Percentiles rank a stretch among this genome's conserved stretches.
Conservation (phyloP, 2,329 filamentous ascomycete genomes). For the Conoideocrella luteorostrata region DNA sequence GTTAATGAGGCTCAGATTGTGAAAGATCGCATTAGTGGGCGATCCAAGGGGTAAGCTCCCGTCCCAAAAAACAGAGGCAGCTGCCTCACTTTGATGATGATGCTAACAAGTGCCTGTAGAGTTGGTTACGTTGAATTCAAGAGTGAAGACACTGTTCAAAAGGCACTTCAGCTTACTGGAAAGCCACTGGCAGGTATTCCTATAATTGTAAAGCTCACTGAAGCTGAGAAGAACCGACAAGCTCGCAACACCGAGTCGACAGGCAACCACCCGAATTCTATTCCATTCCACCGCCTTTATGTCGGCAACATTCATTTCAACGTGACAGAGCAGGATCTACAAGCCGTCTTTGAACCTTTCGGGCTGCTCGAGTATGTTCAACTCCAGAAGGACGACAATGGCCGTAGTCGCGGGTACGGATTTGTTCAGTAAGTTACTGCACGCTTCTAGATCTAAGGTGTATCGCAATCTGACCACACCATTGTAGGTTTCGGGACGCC, state of each 20-base stretch:
- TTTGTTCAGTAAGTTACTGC: constrained; percentile 82
- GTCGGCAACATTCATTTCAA: constrained; percentile 99
- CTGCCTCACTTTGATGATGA: background rate
- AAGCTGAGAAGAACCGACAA: constrained; percentile 98
- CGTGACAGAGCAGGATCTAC: constrained; percentile 91
- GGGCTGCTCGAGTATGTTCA: constrained; percentile 97
- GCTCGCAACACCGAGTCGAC: constrained; percentile 72
- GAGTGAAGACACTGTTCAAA: constrained; percentile 84
- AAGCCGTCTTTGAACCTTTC: constrained; percentile 96
- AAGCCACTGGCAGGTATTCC: constrained; percentile 98
- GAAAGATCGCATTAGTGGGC: constrained; percentile 91
- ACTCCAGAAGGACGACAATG: constrained; percentile 90
- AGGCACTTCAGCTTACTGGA: constrained; percentile 95
- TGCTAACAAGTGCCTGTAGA: constrained; percentile 42
- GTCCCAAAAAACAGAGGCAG: background rate
- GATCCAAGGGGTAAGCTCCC: constrained; percentile 85
- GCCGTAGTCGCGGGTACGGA: constrained; percentile 88
- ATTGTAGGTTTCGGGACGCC: constrained; percentile 74
- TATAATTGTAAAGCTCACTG: constrained; percentile 95
- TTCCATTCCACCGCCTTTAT: constrained; percentile 96
- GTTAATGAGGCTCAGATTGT: constrained; percentile 98
- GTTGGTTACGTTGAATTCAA: constrained; percentile 99
- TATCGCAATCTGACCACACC: background rate
- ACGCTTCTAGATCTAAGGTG: background rate
- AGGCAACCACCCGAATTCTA: constrained; percentile 66